These are phyloP conservation scores for Pythium myriotylum DNA, from an alignment of 352 stramenopile species.

Conservation along the genomic window DNA sequence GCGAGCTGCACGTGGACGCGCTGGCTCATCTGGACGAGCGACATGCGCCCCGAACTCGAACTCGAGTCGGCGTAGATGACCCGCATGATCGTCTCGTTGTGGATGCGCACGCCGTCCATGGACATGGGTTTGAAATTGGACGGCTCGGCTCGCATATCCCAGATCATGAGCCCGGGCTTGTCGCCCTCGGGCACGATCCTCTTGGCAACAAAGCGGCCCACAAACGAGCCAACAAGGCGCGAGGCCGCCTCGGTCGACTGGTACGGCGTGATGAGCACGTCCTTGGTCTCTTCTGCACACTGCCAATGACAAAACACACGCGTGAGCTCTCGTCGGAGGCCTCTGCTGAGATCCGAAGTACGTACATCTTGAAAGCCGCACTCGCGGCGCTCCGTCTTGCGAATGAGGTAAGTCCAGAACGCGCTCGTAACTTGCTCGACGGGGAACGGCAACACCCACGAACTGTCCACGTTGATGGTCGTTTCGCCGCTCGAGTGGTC, in stretches of 20 bases:
- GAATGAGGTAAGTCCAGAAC: constrained; percentile 15
- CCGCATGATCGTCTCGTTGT: constrained; percentile 13
- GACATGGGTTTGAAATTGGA: constrained; percentile 19
- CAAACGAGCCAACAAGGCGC: too few relatives aligned
- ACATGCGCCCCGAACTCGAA: too few relatives aligned
- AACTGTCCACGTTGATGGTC: constrained; percentile 24
- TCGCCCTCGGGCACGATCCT: too few relatives aligned
- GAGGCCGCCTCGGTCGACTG: too few relatives aligned
- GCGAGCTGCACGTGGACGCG: constrained; percentile 19
- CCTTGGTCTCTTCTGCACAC: too few relatives aligned
- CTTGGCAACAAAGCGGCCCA: too few relatives aligned
- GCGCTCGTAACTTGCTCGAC: constrained; percentile 14
- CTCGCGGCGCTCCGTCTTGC: constrained; percentile 1
- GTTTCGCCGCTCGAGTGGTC: constrained; percentile 17
- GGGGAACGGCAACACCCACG: constrained; percentile 24
- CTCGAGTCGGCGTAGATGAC: constrained; percentile 11
- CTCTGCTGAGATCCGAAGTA: too few relatives aligned
- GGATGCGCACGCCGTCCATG: constrained; percentile 18
- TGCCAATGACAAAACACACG: too few relatives aligned
- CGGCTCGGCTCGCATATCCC: too few relatives aligned
- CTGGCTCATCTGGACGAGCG: constrained; percentile 14
- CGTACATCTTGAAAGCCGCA: neutral
- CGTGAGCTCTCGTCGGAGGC: too few relatives aligned
- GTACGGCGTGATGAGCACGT: too few relatives aligned
- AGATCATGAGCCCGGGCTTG: too few relatives aligned